Evolutionary conservation across 306 rosid genomes (phyloP).

Genomic region (Citrullus colocynthis): DNA sequence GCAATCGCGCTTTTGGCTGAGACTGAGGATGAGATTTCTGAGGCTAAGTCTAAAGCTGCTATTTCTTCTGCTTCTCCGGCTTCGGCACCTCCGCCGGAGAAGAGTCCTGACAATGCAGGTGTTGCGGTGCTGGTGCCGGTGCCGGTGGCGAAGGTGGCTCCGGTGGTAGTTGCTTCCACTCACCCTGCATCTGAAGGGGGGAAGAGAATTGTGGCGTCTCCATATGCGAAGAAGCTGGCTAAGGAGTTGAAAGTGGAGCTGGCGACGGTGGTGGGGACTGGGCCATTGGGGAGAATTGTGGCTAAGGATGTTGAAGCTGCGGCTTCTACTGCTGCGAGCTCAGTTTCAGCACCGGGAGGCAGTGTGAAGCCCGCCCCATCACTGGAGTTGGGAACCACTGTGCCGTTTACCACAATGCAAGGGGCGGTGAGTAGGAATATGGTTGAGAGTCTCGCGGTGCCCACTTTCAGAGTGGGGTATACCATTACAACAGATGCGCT

Average conservation of each 20-base stretch:
- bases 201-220: conserved; percentile 81
- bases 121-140: background rate
- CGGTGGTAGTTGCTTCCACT: conserved; percentile 21
- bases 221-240: conserved; percentile 89
- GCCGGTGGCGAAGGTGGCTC: conserved; percentile 8
- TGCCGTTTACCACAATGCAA: conserved; percentile 97
- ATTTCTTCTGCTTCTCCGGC: conserved; percentile 20
- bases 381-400: conserved; percentile 65
- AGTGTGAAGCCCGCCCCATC: conserved; percentile 9
- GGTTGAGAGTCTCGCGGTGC: conserved; percentile 74
- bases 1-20: conserved; percentile 88
- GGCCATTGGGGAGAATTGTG: conserved; percentile 82
- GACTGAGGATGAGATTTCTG: conserved; percentile 58
- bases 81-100: conserved; percentile 13
- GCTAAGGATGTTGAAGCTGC: conserved; percentile 87
- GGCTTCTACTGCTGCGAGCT: conserved; percentile 5
- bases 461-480: conserved; percentile 91
- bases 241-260: conserved; percentile 75
- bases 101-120: conserved; percentile 18
- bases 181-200: conserved; percentile 96
- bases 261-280: conserved; percentile 51
- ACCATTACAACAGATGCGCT: conserved; percentile 71
- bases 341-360: background rate
- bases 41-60: conserved; percentile 64
- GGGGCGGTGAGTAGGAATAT: conserved; percentile 86